phyloP scores from a whole-genome alignment of 2,329 filamentous ascomycete species.

The Corynespora cassiicola region DNA sequence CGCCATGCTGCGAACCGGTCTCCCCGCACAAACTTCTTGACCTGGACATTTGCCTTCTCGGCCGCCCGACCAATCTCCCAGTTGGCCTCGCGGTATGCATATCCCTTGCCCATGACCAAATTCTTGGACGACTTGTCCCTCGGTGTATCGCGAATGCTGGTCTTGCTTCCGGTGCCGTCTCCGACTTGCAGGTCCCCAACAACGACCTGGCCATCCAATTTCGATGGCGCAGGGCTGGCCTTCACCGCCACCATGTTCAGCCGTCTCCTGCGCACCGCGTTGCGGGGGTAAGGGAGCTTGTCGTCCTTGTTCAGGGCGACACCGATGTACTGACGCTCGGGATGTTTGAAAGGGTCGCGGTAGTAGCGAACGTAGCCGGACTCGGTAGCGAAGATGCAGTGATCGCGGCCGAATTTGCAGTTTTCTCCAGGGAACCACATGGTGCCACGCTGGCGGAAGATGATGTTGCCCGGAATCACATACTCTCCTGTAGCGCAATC shows the following conservation, averaged over 20 bases:
- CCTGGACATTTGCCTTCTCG: slow-evolving; percentile 65
- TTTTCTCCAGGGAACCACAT: slow-evolving; percentile 96
- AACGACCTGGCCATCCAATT: slow-evolving; percentile 21
- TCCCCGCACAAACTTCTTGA: slow-evolving; percentile 61
- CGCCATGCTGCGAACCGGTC: slow-evolving; percentile 72
- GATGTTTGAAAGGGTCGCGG: slow-evolving; percentile 81
- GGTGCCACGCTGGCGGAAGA: slow-evolving; percentile 95
- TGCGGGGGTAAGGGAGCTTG: slow-evolving; percentile 75
- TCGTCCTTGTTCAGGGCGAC: slow-evolving; percentile 86
- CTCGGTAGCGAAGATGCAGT: slow-evolving; percentile 88
- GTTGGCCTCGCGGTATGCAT: slow-evolving; percentile 71
- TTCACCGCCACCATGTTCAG: slow-evolving; percentile 72
- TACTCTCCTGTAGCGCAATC: slow-evolving; percentile 71
- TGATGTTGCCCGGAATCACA: slow-evolving; percentile 95
- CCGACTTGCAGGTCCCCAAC: slow-evolving; percentile 26
- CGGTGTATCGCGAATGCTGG: slow-evolving; percentile 24
- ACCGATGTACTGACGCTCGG: slow-evolving; percentile 92
- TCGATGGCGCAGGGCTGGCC: slow-evolving; percentile 31
- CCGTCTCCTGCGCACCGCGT: slow-evolving; percentile 75
- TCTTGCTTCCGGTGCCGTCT: slow-evolving; percentile 23
- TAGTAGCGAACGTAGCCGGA: slow-evolving; percentile 97
- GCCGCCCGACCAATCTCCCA: slow-evolving; percentile 71
- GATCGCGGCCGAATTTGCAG: slow-evolving; percentile 91
- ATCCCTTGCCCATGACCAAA: slow-evolving; percentile 55
- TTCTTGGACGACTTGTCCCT: slow-evolving; percentile 41